Conservation (phyloP, 306 rosid genomes). For the Myrica gale region DNA sequence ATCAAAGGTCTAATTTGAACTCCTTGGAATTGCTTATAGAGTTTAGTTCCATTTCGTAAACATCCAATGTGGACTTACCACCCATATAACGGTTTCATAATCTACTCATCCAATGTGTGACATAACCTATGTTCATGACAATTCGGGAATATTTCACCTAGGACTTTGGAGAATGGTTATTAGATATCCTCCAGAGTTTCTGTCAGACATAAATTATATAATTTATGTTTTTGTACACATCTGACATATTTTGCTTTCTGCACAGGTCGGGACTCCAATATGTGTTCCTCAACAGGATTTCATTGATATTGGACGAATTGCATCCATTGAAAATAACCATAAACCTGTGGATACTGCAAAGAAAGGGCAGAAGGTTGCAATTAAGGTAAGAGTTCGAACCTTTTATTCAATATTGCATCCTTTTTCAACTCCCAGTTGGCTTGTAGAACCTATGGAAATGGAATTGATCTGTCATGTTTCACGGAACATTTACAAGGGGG, state of each 20-base stretch:
- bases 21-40: too few relatives aligned
- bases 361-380: slow-evolving; percentile 84
- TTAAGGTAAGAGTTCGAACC: slow-evolving; percentile 56
- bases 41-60: too few relatives aligned
- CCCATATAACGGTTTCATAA: too few relatives aligned
- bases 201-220: not conserved
- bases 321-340: slow-evolving; percentile 85
- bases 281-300: slow-evolving; percentile 85
- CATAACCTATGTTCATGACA: too few relatives aligned
- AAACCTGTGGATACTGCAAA: slow-evolving; percentile 87
- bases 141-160: too few relatives aligned
- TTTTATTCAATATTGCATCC: not conserved
- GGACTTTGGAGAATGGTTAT: not conserved
- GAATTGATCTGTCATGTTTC: not conserved
- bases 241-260: slow-evolving; percentile 26
- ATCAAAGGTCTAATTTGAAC: too few relatives aligned
- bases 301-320: slow-evolving; percentile 81
- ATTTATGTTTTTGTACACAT: slow-evolving; percentile 14
- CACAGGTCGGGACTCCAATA: slow-evolving; percentile 91
- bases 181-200: not conserved
- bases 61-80: too few relatives aligned
- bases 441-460: not conserved
- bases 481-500: not conserved
- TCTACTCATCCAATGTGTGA: too few relatives aligned
- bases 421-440: not conserved